These are phyloP conservation scores for Coniophora puteana DNA, from an alignment of 1,284 basidiomycete species.

Conservation along the genomic window DNA sequence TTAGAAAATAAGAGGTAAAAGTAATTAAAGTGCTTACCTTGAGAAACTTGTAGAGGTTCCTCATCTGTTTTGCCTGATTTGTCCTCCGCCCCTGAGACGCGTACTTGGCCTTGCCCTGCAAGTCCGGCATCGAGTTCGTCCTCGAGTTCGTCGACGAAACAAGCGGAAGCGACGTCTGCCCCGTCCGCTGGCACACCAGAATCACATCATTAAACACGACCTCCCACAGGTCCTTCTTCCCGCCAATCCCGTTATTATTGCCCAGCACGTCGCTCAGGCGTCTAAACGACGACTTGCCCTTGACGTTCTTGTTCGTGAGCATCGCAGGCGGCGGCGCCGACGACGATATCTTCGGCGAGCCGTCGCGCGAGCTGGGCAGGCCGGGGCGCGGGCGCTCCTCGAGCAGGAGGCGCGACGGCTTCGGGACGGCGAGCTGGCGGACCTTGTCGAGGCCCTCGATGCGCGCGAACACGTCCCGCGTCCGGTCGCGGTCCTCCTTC, in stretches of 20 bases:
- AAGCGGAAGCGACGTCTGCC: slow-evolving; percentile 85
- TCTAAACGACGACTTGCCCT: slow-evolving; percentile 80
- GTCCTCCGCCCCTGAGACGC: slow-evolving; percentile 72
- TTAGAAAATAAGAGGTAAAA: neutral
- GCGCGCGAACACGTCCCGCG: slow-evolving; percentile 90
- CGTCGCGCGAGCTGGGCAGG: slow-evolving; percentile 32
- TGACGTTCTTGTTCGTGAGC: slow-evolving; percentile 52
- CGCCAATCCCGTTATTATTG: slow-evolving; percentile 51
- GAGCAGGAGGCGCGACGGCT: slow-evolving; percentile 83
- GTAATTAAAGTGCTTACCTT: slow-evolving; percentile 46
- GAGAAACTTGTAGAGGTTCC: slow-evolving; percentile 88
- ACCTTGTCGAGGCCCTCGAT: slow-evolving; percentile 95
- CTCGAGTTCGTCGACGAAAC: slow-evolving; percentile 67
- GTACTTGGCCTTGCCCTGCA: slow-evolving; percentile 78
- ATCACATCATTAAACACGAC: slow-evolving; percentile 96
- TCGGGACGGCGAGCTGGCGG: slow-evolving; percentile 82
- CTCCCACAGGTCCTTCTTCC: slow-evolving; percentile 89
- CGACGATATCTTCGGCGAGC: slow-evolving; percentile 31
- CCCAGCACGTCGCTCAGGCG: slow-evolving; percentile 80
- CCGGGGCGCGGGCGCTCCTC: slow-evolving; percentile 67
- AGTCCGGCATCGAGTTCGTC: slow-evolving; percentile 71
- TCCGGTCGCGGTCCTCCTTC: slow-evolving; percentile 93
- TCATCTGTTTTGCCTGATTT: slow-evolving; percentile 64
- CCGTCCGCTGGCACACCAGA: slow-evolving; percentile 85
- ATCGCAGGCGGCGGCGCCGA: slow-evolving; percentile 53